Evolutionary conservation across 305 asterid species (phyloP), one percentile per base, ranked within the genome.

Genomic region (Lippia alba): DNA sequence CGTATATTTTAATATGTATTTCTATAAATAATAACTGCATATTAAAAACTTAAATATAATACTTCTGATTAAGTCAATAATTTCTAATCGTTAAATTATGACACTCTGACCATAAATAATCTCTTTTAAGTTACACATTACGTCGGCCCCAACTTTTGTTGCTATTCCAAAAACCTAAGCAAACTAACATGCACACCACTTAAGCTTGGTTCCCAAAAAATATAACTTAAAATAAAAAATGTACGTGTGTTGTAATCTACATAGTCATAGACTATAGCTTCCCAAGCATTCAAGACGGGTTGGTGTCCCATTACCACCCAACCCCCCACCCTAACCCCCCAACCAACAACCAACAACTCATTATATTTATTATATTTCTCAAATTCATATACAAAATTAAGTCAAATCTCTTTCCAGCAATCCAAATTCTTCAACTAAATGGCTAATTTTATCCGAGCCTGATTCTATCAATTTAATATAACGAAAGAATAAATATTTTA

Each of bases 321-420:
- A 4, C 20, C 71, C 71, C 53, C n/a, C n/a, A n/a, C 17, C 56
- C 48, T 32, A 32, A 44, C 46, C 64, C 12, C 46, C 17, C 64
- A 3, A 5, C 24, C 72, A 61, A 39, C 72, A 74, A 66, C 73
- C 73, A 74, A 66, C 78, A 53, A 24, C 53, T 50, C 53, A 44
- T 69, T 16, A 30, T 19, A 10, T 24, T 12, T 17, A 9, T 49
- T 34, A 24, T 24, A 20, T 58, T 41, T 19, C 66, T 8, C 14
- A 45, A 36, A 55, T 56, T 6, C 10, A 66, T 12, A 61, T 6
- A 51, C 12, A 65, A 10, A 44, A 56, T 32, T 19, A 72, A 15
- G 10, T 58, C 15, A 15, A 49, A 61, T 65, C 48, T 10, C 67
- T 15, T 44, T 57, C 56, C 70, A 59, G 58, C 50, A 66, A 73